phyloP scores from a whole-genome alignment of 352 stramenopile genomes.

The Globisporangium camurandrum region DNA sequence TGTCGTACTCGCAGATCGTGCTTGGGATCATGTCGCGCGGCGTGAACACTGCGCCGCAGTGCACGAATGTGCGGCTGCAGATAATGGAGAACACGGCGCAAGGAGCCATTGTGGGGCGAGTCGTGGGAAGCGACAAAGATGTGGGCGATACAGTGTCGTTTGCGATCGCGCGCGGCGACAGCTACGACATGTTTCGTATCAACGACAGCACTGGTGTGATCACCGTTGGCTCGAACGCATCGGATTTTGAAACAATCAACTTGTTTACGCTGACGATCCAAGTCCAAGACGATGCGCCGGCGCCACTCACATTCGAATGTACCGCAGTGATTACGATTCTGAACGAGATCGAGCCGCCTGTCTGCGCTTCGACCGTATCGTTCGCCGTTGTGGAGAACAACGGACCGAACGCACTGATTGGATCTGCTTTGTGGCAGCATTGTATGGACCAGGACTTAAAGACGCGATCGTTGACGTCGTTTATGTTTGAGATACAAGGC shows the following conservation, averaged over 20 bases:
- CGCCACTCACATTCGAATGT: conserved; percentile 24
- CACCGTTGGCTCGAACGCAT: conserved; percentile 27
- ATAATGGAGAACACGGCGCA: conserved; percentile 38
- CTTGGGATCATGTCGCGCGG: conserved; percentile 35
- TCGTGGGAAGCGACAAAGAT: conserved; percentile 33
- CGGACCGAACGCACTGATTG: conserved; percentile 16
- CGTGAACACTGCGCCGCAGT: conserved; percentile 40
- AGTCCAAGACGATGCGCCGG: conserved; percentile 35
- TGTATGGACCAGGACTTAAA: conserved; percentile 40
- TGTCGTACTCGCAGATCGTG: conserved; percentile 31
- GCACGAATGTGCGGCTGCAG: conserved; percentile 16
- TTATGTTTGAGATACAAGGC: conserved; percentile 30
- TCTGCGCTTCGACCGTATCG: conserved; percentile 1
- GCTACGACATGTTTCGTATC: conserved; percentile 36
- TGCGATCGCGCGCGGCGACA: conserved; percentile 25
- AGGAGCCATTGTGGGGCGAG: conserved; percentile 16
- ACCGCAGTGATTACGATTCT: conserved; percentile 26
- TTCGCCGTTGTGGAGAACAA: conserved; percentile 20
- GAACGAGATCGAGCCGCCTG: conserved; percentile 21
- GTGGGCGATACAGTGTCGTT: conserved; percentile 26
- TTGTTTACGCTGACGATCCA: conserved; percentile 28
- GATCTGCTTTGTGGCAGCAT: conserved; percentile 25
- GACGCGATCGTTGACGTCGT: conserved; percentile 12
- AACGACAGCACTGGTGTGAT: conserved; percentile 32
- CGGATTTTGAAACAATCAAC: conserved; percentile 35